Evolutionary conservation across 2,329 filamentous ascomycete genomes (phyloP).

Genomic region (Sporothrix euskadiensis): DNA sequence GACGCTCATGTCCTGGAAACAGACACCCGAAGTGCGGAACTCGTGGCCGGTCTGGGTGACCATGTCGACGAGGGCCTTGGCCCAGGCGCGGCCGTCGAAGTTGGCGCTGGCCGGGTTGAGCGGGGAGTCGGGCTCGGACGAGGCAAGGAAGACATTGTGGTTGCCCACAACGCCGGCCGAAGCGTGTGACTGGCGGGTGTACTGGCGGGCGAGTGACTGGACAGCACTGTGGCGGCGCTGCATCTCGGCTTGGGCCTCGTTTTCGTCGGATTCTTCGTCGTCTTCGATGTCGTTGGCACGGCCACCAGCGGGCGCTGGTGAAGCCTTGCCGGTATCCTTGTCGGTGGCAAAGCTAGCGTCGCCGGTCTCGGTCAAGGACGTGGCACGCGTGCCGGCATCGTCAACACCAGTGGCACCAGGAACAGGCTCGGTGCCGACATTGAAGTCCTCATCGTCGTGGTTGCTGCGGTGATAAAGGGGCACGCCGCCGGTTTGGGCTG

Average conservation of each 20-base stretch:
- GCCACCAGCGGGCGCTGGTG: slow-evolving; percentile 25
- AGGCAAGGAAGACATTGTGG: slow-evolving; percentile 52
- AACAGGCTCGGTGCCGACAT: background rate
- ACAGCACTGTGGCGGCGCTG: slow-evolving; percentile 54
- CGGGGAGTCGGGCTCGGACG: slow-evolving; percentile 44
- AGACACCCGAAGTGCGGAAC: slow-evolving; percentile 63
- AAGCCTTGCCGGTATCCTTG: slow-evolving; percentile 35
- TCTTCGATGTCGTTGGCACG: slow-evolving; percentile 32
- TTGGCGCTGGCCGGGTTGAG: slow-evolving; percentile 51
- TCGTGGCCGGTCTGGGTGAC: slow-evolving; percentile 53
- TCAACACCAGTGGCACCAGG: slow-evolving; percentile 31
- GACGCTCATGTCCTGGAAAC: slow-evolving; percentile 67
- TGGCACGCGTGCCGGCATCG: slow-evolving; percentile 40
- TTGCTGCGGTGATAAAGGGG: slow-evolving; percentile 38
- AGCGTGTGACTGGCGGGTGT: slow-evolving; percentile 49
- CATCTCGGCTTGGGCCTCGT: slow-evolving; percentile 48
- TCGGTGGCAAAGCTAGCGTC: slow-evolving; percentile 36
- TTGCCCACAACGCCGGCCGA: slow-evolving; percentile 31
- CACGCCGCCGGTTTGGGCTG: slow-evolving; percentile 47
- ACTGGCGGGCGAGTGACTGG: slow-evolving; percentile 55
- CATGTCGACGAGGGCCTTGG: slow-evolving; percentile 58
- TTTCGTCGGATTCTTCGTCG: slow-evolving; percentile 39
- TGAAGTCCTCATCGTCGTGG: slow-evolving; percentile 36
- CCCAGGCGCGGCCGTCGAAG: slow-evolving; percentile 60
- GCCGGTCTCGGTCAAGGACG: slow-evolving; percentile 43